Percentiles rank a stretch among this genome's conserved stretches.
Evolutionary conservation across 192 early-diverging fungal species (phyloP).

Genomic region (Jimgerdemannia flammicorona): DNA sequence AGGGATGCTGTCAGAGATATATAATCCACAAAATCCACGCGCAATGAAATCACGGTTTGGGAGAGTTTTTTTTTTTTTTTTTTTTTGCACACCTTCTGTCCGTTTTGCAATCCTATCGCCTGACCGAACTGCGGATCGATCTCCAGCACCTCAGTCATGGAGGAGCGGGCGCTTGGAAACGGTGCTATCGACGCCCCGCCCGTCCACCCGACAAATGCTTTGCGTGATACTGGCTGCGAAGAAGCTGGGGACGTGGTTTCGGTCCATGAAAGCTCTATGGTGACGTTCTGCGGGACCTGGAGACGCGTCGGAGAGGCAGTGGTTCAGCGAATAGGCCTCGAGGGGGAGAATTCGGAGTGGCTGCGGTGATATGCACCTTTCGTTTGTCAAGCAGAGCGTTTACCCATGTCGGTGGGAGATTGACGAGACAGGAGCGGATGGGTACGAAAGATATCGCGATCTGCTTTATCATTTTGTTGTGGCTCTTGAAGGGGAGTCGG

Average conservation of each 20-base stretch:
- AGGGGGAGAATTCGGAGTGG: background rate
- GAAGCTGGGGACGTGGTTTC: constrained; percentile 27
- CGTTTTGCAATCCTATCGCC: constrained; percentile 58
- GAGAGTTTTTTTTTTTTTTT: too few relatives aligned
- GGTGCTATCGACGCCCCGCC: constrained; percentile 45
- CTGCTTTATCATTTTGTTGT: constrained; percentile 62
- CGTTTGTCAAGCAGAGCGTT: constrained; percentile 63
- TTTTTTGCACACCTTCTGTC: constrained; percentile 42
- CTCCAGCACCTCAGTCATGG: constrained; percentile 49
- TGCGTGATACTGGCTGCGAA: constrained; percentile 11
- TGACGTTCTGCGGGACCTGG: constrained; percentile 56
- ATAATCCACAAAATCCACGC: background rate
- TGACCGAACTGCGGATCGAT: constrained; percentile 69
- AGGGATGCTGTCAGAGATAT: background rate
- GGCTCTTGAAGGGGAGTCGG: too few relatives aligned
- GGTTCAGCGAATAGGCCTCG: background rate
- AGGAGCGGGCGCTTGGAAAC: constrained; percentile 23
- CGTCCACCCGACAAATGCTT: constrained; percentile 64
- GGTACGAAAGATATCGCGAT: constrained; percentile 62
- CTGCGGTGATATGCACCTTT: constrained; percentile 45
- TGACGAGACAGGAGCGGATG: constrained; percentile 65
- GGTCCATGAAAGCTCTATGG: constrained; percentile 51
- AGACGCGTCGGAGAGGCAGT: constrained; percentile 1
- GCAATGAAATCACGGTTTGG: background rate
- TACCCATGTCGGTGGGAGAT: constrained; percentile 71